These are phyloP conservation scores for Chlamydomonas applanata DNA, from an alignment of 139 green algal genomes.

Conservation along the genomic window DNA sequence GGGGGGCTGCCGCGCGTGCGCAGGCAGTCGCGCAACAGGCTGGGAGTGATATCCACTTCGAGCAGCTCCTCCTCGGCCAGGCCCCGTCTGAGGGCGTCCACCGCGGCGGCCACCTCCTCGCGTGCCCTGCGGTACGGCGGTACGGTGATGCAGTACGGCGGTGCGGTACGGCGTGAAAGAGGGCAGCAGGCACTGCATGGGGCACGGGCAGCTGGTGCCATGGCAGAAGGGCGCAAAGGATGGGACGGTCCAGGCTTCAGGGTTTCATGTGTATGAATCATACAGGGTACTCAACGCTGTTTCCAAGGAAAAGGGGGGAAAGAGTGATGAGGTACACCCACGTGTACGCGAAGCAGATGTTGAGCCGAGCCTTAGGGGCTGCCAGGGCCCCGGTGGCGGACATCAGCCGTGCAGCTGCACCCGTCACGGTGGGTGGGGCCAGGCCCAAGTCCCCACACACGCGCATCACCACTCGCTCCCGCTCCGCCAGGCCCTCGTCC, in stretches of 20 bases:
- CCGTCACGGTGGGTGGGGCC: slow-evolving; percentile 64
- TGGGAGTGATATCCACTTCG: slow-evolving; percentile 29
- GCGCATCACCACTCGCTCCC: slow-evolving; percentile 65
- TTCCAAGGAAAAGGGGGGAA: no score
- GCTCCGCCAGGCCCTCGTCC: slow-evolving; percentile 59
- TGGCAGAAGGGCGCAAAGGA: no score
- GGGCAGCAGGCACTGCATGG: not conserved
- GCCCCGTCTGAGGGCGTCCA: slow-evolving; percentile 17
- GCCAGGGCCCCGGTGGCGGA: slow-evolving; percentile 40
- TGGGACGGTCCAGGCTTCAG: no score
- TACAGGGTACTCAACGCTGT: no score
- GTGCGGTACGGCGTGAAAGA: not conserved
- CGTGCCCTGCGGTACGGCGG: slow-evolving; percentile 32
- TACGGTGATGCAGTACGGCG: not conserved
- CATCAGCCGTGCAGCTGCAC: slow-evolving; percentile 71
- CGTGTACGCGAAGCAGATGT: slow-evolving; percentile 95
- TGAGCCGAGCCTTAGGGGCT: slow-evolving; percentile 55
- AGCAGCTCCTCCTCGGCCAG: slow-evolving; percentile 23
- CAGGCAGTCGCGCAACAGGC: slow-evolving; percentile 35
- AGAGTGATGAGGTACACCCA: slow-evolving; percentile 26
- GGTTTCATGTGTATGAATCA: no score
- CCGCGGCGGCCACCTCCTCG: slow-evolving; percentile 62
- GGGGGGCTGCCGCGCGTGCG: slow-evolving; percentile 56
- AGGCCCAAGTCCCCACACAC: slow-evolving; percentile 78
- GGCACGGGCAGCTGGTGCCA: no score